phyloP scores from a whole-genome alignment of 2,329 filamentous ascomycete species.

The Xylariaceae sp. region DNA sequence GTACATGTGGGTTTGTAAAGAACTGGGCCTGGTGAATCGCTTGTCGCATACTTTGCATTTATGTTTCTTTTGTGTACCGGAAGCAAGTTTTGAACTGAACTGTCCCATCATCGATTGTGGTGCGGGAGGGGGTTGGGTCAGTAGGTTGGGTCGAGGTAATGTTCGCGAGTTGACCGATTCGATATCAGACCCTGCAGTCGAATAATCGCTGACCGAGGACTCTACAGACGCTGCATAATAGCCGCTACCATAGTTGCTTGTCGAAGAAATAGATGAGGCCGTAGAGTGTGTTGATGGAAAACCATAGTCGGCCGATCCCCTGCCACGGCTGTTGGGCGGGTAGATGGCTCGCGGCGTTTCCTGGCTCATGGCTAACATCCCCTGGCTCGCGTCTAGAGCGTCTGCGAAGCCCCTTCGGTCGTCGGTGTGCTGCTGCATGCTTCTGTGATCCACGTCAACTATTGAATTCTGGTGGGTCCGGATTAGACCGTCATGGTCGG shows the following conservation, averaged over 20 bases:
- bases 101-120: conserved; percentile 98
- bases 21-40: conserved; percentile 90
- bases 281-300: conserved; percentile 81
- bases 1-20: conserved; percentile 96
- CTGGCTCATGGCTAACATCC: conserved; percentile 94
- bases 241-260: conserved; percentile 68
- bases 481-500: conserved; percentile 34
- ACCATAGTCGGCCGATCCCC: conserved; percentile 78
- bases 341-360: conserved; percentile 91
- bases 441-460: conserved; percentile 60
- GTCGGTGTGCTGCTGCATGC: conserved; percentile 45
- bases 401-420: conserved; percentile 72
- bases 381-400: conserved; percentile 84
- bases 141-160: conserved; percentile 67
- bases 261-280: conserved; percentile 85
- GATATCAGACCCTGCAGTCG: conserved; percentile 80
- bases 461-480: conserved; percentile 53
- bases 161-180: conserved; percentile 74
- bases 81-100: conserved; percentile 94
- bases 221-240: conserved; percentile 85
- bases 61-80: conserved; percentile 97
- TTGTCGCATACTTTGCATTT: conserved; percentile 99
- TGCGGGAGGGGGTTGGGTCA: conserved; percentile 66
- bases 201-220: conserved; percentile 86
- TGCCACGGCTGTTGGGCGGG: conserved; percentile 56